Evolutionary conservation across 805 yeast genomes (phyloP).

Genomic region (Zygoascus tannicola): DNA sequence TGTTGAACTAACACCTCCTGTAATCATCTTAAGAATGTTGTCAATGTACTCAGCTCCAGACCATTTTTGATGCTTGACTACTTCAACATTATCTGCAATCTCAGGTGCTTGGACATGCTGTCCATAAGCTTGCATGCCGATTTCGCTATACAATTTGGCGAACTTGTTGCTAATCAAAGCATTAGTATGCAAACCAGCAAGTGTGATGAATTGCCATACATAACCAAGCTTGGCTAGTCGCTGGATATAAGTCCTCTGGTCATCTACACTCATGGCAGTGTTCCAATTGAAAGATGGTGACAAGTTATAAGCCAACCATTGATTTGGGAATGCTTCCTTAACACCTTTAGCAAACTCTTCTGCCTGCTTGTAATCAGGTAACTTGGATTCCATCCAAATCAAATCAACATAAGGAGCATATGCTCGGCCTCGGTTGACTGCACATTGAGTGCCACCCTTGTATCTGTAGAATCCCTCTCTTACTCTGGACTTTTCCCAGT

Average conservation of each 20-base stretch:
- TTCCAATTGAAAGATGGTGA: constrained; percentile 99
- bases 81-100: constrained; percentile 83
- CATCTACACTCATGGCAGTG: constrained; percentile 76
- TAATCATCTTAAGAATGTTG: constrained; percentile 75
- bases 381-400: constrained; percentile 97
- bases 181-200: constrained; percentile 94
- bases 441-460: constrained; percentile 95
- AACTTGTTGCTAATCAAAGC: constrained; percentile 86
- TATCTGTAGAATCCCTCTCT: constrained; percentile 96
- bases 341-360: constrained; percentile 92
- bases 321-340: constrained; percentile 66
- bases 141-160: constrained; percentile 62
- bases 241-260: constrained; percentile 83
- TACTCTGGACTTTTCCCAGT: constrained; percentile 93
- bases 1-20: constrained; percentile 91
- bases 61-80: constrained; percentile 97
- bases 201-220: constrained; percentile 95
- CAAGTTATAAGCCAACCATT: constrained; percentile 94
- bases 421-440: constrained; percentile 92
- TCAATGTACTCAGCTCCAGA: constrained; percentile 97
- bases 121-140: constrained; percentile 96
- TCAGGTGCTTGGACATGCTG: constrained; percentile 78
- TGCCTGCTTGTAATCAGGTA: constrained; percentile 90
- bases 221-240: constrained; percentile 83
- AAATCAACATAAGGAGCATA: constrained; percentile 91